Evolutionary conservation across 805 yeast species (phyloP), one percentile per base, ranked within the genome.

Genomic region (Candida verbasci): DNA sequence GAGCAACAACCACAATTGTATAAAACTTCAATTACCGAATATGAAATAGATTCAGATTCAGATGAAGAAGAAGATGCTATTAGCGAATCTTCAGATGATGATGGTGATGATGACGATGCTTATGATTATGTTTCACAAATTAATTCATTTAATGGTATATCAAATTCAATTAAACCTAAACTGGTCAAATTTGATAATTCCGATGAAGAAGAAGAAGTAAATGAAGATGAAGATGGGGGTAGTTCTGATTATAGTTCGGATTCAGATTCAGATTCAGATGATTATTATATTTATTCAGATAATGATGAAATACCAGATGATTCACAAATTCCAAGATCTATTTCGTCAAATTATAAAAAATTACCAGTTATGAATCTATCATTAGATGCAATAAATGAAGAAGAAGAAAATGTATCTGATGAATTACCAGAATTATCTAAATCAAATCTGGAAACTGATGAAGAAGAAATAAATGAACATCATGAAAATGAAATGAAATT

Each of bases 11-110:
- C 44, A 31, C 41, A 37, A 39, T 42, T 45, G 23, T 46, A 44
- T 22, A 54, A 50, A 18, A 58, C 68, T 7, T 51, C 53, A 9
- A 55, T 68, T 17, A 52, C 65, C 29, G 72, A 66, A 38, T 62
- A 62, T 43, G 72, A 65, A 46, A 55, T 62, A 9, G 62, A 55
- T 28, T 53, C 59, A 27, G 62, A 55, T 40, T 46, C 49, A 9
- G 55, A 52, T 25, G 40, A 39, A 21, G 50, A 46, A 14, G 37
- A 22, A 12, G 36, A 36, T 17, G 45, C 41, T 18, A 18, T 15
- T 4, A 6, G 14, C 15, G 31, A 38, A 23, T 28, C 29, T 16
- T 14, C 25, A n/a, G 40, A 37, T 15, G 37, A 36, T 20, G 38
- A 38, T 25, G 12, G 9, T 9, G 25, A 31, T 18, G 35, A 30